Conservation (phyloP, 2,329 filamentous ascomycete species). For the Scedosporium minutisporum region DNA sequence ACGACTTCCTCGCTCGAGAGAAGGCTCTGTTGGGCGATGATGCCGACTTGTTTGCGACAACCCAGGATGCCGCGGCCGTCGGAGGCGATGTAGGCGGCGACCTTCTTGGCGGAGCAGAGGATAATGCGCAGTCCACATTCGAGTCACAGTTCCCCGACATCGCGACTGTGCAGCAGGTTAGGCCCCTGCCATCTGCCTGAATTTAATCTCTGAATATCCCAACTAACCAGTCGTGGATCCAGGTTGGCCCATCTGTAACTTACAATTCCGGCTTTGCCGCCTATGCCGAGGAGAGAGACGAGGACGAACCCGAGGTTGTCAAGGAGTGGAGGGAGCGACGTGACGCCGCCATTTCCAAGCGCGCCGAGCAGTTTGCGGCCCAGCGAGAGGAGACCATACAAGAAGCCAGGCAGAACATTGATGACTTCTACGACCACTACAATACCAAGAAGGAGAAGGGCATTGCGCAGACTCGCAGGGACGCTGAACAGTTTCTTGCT, state of each 20-base stretch:
- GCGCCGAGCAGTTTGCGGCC: constrained; percentile 70
- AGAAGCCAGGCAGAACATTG: constrained; percentile 87
- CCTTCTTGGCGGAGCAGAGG: constrained; percentile 58
- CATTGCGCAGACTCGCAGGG: constrained; percentile 76
- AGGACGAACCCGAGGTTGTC: constrained; percentile 82
- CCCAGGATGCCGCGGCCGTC: constrained; percentile 50
- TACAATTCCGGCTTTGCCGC: constrained; percentile 55
- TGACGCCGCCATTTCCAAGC: constrained; percentile 71
- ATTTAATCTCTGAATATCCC: background rate
- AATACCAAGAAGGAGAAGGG: constrained; percentile 96
- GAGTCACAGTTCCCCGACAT: constrained; percentile 89
- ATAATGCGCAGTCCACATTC: constrained; percentile 47
- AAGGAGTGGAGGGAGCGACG: constrained; percentile 87
- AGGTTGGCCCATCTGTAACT: constrained; percentile 57
- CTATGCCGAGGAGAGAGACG: constrained; percentile 42
- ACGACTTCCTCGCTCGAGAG: constrained; percentile 88
- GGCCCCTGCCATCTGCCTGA: constrained; percentile 8
- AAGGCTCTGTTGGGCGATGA: constrained; percentile 86
- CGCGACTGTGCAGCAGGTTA: constrained; percentile 55
- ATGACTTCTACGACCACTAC: constrained; percentile 99
- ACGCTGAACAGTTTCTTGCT: constrained; percentile 85
- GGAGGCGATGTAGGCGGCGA: constrained; percentile 58
- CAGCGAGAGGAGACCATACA: constrained; percentile 80
- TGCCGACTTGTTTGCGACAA: constrained; percentile 77
- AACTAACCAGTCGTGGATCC: constrained; percentile 21